These are phyloP conservation scores for Neobulgaria alba DNA, from an alignment of 2,329 filamentous ascomycete genomes.

Conservation along the genomic window DNA sequence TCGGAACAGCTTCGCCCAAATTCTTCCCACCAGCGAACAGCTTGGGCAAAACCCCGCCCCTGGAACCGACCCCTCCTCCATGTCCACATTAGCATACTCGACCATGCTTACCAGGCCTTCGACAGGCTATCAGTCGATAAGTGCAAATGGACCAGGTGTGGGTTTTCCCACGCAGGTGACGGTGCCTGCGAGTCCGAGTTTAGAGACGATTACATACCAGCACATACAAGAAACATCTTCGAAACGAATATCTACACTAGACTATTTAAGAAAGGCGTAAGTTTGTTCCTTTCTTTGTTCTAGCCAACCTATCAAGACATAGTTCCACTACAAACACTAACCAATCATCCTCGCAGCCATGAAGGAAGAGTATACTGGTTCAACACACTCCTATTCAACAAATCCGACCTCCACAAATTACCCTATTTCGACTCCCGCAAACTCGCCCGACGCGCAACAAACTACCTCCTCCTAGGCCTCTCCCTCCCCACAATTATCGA, in stretches of 20 bases:
- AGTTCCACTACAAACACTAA: too few relatives aligned
- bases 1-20: constrained; percentile 18
- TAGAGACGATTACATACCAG: constrained; percentile 35
- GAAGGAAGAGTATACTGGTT: constrained; percentile 97
- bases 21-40: constrained; percentile 12
- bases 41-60: constrained; percentile 10
- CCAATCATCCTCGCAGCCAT: constrained; percentile 47
- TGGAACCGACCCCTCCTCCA: constrained; percentile 14
- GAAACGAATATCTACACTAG: constrained; percentile 89
- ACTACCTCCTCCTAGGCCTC: constrained; percentile 86
- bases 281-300: constrained; percentile 29
- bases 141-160: constrained; percentile 14
- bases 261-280: constrained; percentile 87
- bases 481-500: constrained; percentile 87
- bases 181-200: constrained; percentile 25
- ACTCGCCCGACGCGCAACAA: constrained; percentile 81
- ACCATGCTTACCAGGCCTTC: constrained; percentile 27
- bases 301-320: background rate
- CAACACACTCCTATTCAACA: constrained; percentile 89
- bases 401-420: constrained; percentile 69
- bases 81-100: constrained; percentile 21
- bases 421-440: constrained; percentile 80
- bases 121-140: constrained; percentile 20
- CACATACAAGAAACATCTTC: constrained; percentile 77
- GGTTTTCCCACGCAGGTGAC: constrained; percentile 3